These are phyloP conservation scores for Tetraselmis striata DNA, from an alignment of 139 green algal species.

Conservation along the genomic window DNA sequence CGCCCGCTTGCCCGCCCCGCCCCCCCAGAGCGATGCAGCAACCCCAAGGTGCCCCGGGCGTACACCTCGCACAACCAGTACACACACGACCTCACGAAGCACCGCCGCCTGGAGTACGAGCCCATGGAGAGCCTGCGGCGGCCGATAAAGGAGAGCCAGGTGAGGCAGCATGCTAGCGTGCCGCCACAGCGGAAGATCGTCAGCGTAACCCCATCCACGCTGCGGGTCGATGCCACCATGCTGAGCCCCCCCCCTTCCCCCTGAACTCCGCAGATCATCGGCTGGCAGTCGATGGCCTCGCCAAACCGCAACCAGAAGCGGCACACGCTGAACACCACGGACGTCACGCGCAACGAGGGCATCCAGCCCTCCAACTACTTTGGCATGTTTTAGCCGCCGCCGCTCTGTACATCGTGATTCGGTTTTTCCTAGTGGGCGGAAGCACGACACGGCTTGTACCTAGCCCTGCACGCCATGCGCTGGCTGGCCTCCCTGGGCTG, in stretches of 20 bases:
- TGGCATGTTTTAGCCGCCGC: background rate
- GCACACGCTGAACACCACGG: background rate
- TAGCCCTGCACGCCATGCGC: too few species aligned
- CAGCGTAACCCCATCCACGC: too few species aligned
- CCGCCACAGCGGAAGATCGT: too few species aligned
- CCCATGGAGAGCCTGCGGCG: background rate
- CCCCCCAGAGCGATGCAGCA: background rate
- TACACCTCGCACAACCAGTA: background rate
- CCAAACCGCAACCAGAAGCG: background rate
- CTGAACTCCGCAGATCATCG: background rate
- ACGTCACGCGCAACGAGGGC: background rate
- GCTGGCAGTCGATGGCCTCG: background rate
- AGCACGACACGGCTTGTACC: too few species aligned
- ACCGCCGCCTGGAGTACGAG: background rate
- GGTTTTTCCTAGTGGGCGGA: too few species aligned
- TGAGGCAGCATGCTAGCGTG: too few species aligned
- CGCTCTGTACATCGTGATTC: too few species aligned
- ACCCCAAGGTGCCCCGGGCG: background rate
- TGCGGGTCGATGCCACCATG: too few species aligned
- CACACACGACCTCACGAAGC: background rate
- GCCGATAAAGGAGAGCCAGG: background rate
- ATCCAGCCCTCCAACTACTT: background rate
- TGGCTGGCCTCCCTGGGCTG: too few species aligned
- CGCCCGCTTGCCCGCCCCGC: too few species aligned
- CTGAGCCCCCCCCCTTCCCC: too few species aligned